phyloP scores from a whole-genome alignment of 2,329 filamentous ascomycete species.

The Sporothrix curviconia region DNA sequence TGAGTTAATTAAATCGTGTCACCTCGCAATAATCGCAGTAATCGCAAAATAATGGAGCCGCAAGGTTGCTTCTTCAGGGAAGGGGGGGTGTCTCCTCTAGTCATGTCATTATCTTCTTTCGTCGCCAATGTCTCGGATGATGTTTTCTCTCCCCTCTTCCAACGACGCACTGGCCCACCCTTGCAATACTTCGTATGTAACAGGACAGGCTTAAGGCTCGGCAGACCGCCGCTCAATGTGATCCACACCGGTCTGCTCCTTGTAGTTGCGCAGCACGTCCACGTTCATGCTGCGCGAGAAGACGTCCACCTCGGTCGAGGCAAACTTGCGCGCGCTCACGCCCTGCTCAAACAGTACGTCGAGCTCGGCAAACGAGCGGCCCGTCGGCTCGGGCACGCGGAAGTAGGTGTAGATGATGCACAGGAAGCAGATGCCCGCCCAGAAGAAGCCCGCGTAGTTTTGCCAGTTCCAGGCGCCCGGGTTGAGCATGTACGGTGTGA shows the following conservation, averaged over 20 bases:
- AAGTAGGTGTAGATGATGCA: slow-evolving; percentile 80
- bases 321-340: slow-evolving; percentile 67
- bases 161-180: too few relatives aligned
- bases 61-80: too few relatives aligned
- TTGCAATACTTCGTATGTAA: too few relatives aligned
- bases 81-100: too few relatives aligned
- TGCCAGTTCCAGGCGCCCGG: slow-evolving; percentile 80
- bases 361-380: slow-evolving; percentile 77
- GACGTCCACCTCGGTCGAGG: slow-evolving; percentile 49
- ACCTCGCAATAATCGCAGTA: too few relatives aligned
- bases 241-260: slow-evolving; percentile 31
- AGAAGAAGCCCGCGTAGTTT: slow-evolving; percentile 84
- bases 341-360: slow-evolving; percentile 75
- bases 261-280: slow-evolving; percentile 43
- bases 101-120: too few relatives aligned
- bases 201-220: not conserved
- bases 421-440: slow-evolving; percentile 72
- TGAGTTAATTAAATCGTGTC: too few relatives aligned
- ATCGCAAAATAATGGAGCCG: too few relatives aligned
- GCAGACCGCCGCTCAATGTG: slow-evolving; percentile 14
- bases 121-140: too few relatives aligned
- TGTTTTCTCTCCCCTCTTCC: too few relatives aligned
- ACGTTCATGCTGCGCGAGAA: slow-evolving; percentile 46
- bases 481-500: slow-evolving; percentile 92
- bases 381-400: slow-evolving; percentile 71